phyloP scores from a whole-genome alignment of 208 protist genomes.

The Leishmania martiniquensis region DNA sequence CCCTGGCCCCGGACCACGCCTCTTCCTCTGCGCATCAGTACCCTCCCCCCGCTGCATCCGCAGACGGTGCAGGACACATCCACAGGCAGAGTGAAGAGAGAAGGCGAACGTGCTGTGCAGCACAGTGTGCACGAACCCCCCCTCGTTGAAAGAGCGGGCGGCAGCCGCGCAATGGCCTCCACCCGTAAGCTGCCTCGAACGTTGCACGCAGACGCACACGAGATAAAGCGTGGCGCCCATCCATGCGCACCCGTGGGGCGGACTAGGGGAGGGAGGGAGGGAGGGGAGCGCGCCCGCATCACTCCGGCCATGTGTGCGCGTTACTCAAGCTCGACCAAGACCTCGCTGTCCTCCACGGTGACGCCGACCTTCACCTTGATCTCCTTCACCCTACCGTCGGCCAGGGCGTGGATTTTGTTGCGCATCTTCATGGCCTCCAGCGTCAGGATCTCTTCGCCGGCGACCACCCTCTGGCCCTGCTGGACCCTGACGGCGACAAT shows the following conservation, averaged over 20 bases:
- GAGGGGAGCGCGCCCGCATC: too few species aligned
- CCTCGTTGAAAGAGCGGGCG: too few species aligned
- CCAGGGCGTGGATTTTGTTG: conserved; percentile 56
- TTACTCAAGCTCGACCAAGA: conserved; percentile 49
- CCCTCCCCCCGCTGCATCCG: too few species aligned
- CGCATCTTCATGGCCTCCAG: conserved; percentile 98
- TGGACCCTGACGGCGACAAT: conserved; percentile 86
- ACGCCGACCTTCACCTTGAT: conserved; percentile 38
- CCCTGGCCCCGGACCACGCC: too few species aligned
- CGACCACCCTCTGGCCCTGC: conserved; percentile 81
- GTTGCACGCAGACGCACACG: not conserved
- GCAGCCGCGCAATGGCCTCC: too few species aligned
- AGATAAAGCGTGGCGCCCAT: not conserved
- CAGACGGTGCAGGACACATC: too few species aligned
- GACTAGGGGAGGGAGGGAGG: too few species aligned
- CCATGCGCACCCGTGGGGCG: too few species aligned
- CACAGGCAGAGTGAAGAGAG: not conserved
- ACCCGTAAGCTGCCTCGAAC: too few species aligned
- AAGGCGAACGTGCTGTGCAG: not conserved
- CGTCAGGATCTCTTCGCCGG: conserved; percentile 87
- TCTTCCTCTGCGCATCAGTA: too few species aligned
- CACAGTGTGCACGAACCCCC: too few species aligned
- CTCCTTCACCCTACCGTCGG: conserved; percentile 42
- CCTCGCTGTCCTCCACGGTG: conserved; percentile 32
- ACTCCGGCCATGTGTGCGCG: not conserved